phyloP scores from a whole-genome alignment of 345 rosid species.

The Trapa bicornis region DNA sequence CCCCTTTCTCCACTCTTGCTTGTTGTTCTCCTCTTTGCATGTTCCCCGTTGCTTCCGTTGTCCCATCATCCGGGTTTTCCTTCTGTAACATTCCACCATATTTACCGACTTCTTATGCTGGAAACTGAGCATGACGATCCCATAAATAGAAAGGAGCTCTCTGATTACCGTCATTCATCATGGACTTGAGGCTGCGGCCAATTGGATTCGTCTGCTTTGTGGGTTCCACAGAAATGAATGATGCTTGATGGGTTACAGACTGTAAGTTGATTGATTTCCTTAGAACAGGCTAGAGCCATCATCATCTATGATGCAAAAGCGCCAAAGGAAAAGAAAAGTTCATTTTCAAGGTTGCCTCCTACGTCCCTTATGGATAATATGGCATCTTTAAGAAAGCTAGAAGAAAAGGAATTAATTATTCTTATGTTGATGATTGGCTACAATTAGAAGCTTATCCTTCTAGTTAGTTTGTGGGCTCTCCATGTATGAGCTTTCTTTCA shows the following conservation, averaged over 20 bases:
- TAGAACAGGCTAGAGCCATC: too few relatives aligned
- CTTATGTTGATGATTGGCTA: background rate
- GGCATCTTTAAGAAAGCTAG: background rate
- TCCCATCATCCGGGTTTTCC: too few relatives aligned
- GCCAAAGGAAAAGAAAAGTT: background rate
- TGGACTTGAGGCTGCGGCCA: background rate
- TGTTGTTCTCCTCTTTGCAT: too few relatives aligned
- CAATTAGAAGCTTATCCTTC: background rate
- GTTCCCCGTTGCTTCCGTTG: too few relatives aligned
- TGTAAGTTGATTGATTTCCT: background rate
- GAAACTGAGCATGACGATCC: background rate
- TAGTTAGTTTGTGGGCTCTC: background rate
- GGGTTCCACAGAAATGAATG: conserved; percentile 1
- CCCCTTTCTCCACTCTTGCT: too few relatives aligned
- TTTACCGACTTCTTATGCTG: background rate
- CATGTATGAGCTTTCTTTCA: background rate
- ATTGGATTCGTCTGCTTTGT: conserved; percentile 3
- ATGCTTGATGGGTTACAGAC: conserved; percentile 1
- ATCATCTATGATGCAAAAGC: background rate
- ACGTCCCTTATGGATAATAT: background rate
- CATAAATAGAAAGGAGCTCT: background rate
- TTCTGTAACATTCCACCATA: background rate
- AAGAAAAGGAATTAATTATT: background rate
- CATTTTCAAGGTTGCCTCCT: background rate
- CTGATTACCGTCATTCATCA: background rate